Evolutionary conservation across 805 yeast genomes (phyloP).

Genomic region (Soucietia sequanensis): DNA sequence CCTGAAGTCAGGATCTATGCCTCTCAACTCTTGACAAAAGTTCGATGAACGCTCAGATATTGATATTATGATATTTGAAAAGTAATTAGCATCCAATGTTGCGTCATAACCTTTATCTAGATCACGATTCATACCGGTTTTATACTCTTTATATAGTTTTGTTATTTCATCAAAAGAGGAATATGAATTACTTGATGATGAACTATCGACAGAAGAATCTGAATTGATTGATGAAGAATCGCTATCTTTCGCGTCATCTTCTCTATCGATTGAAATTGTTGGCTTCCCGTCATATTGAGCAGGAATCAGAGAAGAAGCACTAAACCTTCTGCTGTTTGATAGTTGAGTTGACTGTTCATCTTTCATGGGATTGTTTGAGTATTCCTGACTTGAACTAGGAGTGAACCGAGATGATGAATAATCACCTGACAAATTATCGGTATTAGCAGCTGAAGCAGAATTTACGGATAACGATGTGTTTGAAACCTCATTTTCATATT

Average conservation of each 20-base stretch:
- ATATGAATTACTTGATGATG: conserved; percentile 30
- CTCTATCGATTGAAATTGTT: not conserved
- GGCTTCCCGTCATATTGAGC: no score
- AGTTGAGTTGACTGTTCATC: no score
- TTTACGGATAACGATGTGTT: no score
- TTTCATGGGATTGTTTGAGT: no score
- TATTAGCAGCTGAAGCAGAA: no score
- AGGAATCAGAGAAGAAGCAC: no score
- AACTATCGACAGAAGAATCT: conserved; percentile 16
- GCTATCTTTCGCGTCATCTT: conserved; percentile 5
- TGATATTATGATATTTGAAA: conserved; percentile 20
- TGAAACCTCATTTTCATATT: not conserved
- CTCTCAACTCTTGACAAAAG: conserved; percentile 35
- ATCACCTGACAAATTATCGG: not conserved
- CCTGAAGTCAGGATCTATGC: conserved; percentile 36
- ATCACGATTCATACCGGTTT: conserved; percentile 14
- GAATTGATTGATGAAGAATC: conserved; percentile 16
- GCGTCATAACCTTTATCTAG: conserved; percentile 12
- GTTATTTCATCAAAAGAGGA: conserved; percentile 41
- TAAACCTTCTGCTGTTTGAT: no score
- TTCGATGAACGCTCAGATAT: conserved; percentile 34
- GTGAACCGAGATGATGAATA: not conserved
- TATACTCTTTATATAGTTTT: conserved; percentile 29
- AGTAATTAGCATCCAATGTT: conserved; percentile 26
- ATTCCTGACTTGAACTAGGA: no score